Evolutionary conservation across 768 basidiomycete species (phyloP), one percentile per base, ranked within the genome.

Genomic region (Boletus edulis): DNA sequence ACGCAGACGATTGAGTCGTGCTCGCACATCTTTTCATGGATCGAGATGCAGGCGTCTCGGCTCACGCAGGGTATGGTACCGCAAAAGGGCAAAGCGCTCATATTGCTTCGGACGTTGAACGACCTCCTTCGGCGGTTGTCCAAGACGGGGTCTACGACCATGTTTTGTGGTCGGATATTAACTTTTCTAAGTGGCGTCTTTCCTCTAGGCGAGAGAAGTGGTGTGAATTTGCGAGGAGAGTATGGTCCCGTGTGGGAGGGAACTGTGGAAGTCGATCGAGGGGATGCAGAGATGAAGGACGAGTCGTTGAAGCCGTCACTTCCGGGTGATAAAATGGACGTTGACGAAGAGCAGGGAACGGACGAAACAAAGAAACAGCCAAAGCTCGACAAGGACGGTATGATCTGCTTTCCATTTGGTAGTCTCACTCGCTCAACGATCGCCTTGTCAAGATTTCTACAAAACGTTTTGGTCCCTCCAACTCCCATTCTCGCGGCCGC

Each of bases 391-490:
- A 88, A 84, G 73, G 83, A 82, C 67, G 86, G 89, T 83, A 63
- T 46, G 72, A n/a, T 20, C 40, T 51, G 11, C 27, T 37, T 50
- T 47, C 22, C 6, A 2, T 40, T 47, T 37, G 35, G n/a, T 41
- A 22, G 4, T 14, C 46, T 20, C 34, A 11, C 13, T n/a, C 10
- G 7, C 34, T 53, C 52, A 49, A 66, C 44, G 41, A 42, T 52
- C 12, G n/a, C 38, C 31, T 49, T 40, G 34, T 35, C 43, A 61
- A 85, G 91, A 89, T 24, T 89, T 94, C 66, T 94, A 93, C 73
- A 81, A 84, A 55, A 89, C 83, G 0, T 95, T 96, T 75, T 96
- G 94, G 94, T 87, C 87, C 0, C 75, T 96, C 9, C 94, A 97
- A 64, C 75, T 86, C 5, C 85, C 83, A 6, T 95, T 96, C 72